Percentiles rank a stretch among this genome's conserved stretches.
These are phyloP conservation scores for Podaxis pistillaris DNA, from an alignment of 768 basidiomycete species.

Conservation along the genomic window DNA sequence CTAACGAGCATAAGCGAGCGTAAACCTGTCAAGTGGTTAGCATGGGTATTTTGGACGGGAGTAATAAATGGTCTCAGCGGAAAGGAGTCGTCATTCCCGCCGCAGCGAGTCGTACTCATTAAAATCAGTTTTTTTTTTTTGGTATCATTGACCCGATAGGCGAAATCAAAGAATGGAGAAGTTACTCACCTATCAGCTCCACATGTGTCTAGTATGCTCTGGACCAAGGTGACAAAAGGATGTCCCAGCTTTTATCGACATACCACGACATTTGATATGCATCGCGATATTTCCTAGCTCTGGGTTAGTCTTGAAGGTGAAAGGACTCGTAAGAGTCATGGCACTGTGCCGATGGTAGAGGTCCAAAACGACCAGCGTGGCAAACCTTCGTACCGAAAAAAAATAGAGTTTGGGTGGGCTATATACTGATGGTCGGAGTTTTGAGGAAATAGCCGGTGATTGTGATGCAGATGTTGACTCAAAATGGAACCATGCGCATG, in stretches of 20 bases:
- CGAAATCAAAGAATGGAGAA: slow-evolving; percentile 14
- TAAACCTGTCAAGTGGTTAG: neutral
- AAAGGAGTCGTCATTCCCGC: slow-evolving; percentile 34
- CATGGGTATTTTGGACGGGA: neutral
- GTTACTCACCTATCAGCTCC: slow-evolving; percentile 24
- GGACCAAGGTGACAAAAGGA: slow-evolving; percentile 12
- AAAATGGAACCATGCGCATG: too few species aligned
- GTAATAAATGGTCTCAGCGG: slow-evolving; percentile 31
- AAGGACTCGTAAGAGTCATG: slow-evolving; percentile 37
- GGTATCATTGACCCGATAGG: slow-evolving; percentile 36
- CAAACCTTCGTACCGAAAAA: slow-evolving; percentile 36
- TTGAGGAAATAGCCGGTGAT: slow-evolving; percentile 5
- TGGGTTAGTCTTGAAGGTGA: slow-evolving; percentile 43
- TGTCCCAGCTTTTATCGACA: slow-evolving; percentile 48
- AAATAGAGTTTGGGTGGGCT: slow-evolving; percentile 10
- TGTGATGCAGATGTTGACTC: neutral
- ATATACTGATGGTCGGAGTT: slow-evolving; percentile 20
- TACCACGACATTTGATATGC: slow-evolving; percentile 36
- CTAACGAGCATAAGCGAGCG: neutral
- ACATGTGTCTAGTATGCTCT: neutral
- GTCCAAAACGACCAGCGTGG: slow-evolving; percentile 45
- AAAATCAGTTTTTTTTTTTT: slow-evolving; percentile 46
- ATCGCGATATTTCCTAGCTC: slow-evolving; percentile 49
- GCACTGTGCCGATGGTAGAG: slow-evolving; percentile 47
- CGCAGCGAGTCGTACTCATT: slow-evolving; percentile 44